Evolutionary conservation across 495 filamentous ascomycete genomes (phyloP), one percentile per base, ranked within the genome.

Genomic region (Aspergillus asperescens): DNA sequence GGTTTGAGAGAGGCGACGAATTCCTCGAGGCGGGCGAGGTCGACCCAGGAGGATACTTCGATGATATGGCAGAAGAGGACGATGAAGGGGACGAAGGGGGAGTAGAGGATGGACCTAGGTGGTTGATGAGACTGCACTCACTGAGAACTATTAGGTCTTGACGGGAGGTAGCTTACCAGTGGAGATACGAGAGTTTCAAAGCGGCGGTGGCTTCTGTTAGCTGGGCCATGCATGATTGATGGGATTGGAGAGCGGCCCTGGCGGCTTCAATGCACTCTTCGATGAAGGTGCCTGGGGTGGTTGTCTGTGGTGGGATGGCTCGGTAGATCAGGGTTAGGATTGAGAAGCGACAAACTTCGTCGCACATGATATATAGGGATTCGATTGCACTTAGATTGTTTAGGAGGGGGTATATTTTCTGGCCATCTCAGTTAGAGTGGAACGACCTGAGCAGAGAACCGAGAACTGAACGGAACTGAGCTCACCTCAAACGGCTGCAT

Each of bases 11-110:
- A 83, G 7, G 65, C 61, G 39, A 81, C 74, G 55, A 87, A 87
- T 7, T 75, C 72, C 27, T 74, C 71, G 1, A 87, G 73, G 0
- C 70, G 71, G 18, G 59, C 38, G 4, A 85, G 70, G 50, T 86
- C 83, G 13, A 64, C 60, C 19, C 59, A 39, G 29, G 65, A 60
- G 37, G 64, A 69, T 8, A 62, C 60, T 59, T 80, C 76, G 51
- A 88, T 79, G 4, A 81, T 74, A 53, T 86, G 77, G 70, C 84
- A 86, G 71, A 88, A 87, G 4, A 88, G 70, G 2, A 87, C 80
- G 42, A 85, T 83, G 60, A 85, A 82, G 0, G 84, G 85, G 31
- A 82, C 78, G 59, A 88, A 86, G 3, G 84, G 85, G 9, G 81
- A 74, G 58, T 82, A 75, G 18, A 88, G 70, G 23, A 88, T 72